These are phyloP conservation scores for Colletotrichum spaethianum DNA, from an alignment of 2,329 filamentous ascomycete genomes.

Conservation along the genomic window DNA sequence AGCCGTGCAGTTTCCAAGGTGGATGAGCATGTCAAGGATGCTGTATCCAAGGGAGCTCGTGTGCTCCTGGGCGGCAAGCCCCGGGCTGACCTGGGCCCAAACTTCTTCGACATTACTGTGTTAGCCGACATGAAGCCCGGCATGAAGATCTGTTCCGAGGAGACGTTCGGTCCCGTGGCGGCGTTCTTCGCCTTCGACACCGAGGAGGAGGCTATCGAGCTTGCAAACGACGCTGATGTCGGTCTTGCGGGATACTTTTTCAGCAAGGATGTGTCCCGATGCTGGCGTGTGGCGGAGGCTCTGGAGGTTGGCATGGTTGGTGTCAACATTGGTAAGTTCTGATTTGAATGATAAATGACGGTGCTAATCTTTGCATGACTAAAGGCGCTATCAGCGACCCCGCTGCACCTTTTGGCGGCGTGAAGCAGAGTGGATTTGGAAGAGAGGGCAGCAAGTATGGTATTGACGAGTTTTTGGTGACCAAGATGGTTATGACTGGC, in stretches of 20 bases:
- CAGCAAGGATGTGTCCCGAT: constrained; percentile 68
- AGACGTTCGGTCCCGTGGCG: constrained; percentile 63
- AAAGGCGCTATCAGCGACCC: constrained; percentile 52
- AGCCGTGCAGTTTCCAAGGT: constrained; percentile 79
- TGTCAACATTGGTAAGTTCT: constrained; percentile 62
- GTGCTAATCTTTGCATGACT: not conserved
- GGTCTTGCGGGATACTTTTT: constrained; percentile 75
- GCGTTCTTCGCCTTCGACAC: constrained; percentile 59
- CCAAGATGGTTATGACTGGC: constrained; percentile 42
- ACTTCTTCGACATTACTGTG: constrained; percentile 62
- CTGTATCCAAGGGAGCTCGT: constrained; percentile 78
- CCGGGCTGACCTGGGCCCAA: constrained; percentile 53
- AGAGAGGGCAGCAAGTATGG: constrained; percentile 59
- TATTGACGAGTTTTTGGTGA: constrained; percentile 41
- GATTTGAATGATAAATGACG: no score
- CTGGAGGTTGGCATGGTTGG: constrained; percentile 74
- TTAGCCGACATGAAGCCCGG: constrained; percentile 58
- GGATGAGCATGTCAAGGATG: constrained; percentile 77
- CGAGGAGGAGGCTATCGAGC: constrained; percentile 57
- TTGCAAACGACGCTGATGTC: constrained; percentile 69
- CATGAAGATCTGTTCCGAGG: constrained; percentile 63
- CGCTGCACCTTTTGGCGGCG: constrained; percentile 61
- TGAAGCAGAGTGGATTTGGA: constrained; percentile 64
- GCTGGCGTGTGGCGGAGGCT: constrained; percentile 65
- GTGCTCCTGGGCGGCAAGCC: constrained; percentile 72